Conservation (phyloP, 2,329 filamentous ascomycete genomes). For the Cladosporium velox region DNA sequence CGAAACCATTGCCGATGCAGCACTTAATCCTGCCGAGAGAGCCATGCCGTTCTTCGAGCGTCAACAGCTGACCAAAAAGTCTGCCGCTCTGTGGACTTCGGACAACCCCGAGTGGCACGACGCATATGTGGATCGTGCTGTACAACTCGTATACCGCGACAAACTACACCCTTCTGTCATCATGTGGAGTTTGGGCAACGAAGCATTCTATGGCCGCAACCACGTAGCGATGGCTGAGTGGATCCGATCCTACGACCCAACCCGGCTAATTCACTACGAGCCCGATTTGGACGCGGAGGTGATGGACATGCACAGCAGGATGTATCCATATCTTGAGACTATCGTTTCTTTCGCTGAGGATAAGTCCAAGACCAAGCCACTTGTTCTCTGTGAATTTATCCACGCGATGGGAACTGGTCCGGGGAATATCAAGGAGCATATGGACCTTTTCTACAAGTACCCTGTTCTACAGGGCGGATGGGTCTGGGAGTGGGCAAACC, state of each 20-base stretch:
- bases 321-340: constrained; percentile 62
- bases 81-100: constrained; percentile 60
- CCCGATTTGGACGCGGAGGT: constrained; percentile 61
- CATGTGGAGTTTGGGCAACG: constrained; percentile 73
- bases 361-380: constrained; percentile 49
- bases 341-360: constrained; percentile 51
- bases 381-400: constrained; percentile 59
- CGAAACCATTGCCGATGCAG: constrained; percentile 38
- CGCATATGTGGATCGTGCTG: constrained; percentile 68
- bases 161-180: constrained; percentile 72
- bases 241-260: constrained; percentile 59
- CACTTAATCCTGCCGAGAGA: constrained; percentile 20
- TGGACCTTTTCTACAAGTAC: constrained; percentile 62
- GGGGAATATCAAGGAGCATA: constrained; percentile 68
- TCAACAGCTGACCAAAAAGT: constrained; percentile 55
- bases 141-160: constrained; percentile 66
- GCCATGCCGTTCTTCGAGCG: constrained; percentile 22
- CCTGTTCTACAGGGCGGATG: constrained; percentile 64
- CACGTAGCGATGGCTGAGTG: constrained; percentile 68
- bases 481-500: constrained; percentile 51
- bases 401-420: constrained; percentile 76
- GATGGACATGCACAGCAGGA: constrained; percentile 67
- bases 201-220: constrained; percentile 71
- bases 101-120: constrained; percentile 63
- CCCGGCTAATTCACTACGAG: constrained; percentile 66